phyloP scores from a whole-genome alignment of 495 filamentous ascomycete genomes.

The Staphylotrichum longicolle region DNA sequence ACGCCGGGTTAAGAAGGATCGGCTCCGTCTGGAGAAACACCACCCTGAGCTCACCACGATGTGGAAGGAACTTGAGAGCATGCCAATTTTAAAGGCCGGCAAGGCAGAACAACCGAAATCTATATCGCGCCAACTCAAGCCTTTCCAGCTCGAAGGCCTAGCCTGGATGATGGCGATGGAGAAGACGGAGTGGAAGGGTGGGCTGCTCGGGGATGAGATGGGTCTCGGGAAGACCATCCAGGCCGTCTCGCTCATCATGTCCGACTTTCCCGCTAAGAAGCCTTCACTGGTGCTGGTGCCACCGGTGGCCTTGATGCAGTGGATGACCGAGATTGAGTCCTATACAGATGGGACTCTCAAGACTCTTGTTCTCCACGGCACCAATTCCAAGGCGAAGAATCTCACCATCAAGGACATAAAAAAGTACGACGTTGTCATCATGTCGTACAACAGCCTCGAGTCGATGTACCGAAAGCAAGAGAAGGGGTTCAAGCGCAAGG shows the following conservation, averaged over 20 bases:
- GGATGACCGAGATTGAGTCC: constrained; percentile 87
- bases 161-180: constrained; percentile 94
- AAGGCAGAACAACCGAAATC: constrained; percentile 70
- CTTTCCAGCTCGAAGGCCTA: constrained; percentile 89
- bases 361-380: constrained; percentile 84
- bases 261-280: constrained; percentile 77
- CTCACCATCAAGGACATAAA: constrained; percentile 69
- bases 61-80: constrained; percentile 73
- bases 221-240: constrained; percentile 99
- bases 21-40: constrained; percentile 57
- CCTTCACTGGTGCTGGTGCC: constrained; percentile 89
- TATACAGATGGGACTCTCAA: constrained; percentile 89
- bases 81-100: constrained; percentile 62
- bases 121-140: constrained; percentile 79
- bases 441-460: constrained; percentile 92
- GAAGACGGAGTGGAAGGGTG: constrained; percentile 77
- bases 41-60: constrained; percentile 79
- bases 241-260: constrained; percentile 95
- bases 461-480: constrained; percentile 88
- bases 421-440: constrained; percentile 88
- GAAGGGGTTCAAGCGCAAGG: constrained; percentile 81
- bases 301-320: constrained; percentile 95
- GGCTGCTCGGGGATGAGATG: constrained; percentile 93
- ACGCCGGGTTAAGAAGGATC: constrained; percentile 26
- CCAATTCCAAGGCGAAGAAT: constrained; percentile 76